Percentiles rank a stretch among this genome's conserved stretches.
phyloP scores from a whole-genome alignment of 805 yeast genomes.

The Torulaspora indica region DNA sequence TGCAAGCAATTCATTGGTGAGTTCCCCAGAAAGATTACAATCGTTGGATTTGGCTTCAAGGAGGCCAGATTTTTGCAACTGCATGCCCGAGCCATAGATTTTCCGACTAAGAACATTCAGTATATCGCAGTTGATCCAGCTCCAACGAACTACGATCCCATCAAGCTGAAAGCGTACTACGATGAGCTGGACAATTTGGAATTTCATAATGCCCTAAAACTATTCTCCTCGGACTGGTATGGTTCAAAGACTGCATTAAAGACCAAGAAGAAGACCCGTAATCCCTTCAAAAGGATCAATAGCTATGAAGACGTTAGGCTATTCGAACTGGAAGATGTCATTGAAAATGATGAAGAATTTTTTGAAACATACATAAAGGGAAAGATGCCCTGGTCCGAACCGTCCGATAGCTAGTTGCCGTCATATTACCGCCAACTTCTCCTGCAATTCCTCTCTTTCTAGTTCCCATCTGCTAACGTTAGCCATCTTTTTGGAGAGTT shows the following conservation, averaged over 20 bases:
- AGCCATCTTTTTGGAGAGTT: slow-evolving; percentile 54
- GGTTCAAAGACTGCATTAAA: slow-evolving; percentile 46
- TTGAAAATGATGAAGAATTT: slow-evolving; percentile 18
- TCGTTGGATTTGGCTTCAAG: slow-evolving; percentile 76
- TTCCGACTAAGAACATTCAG: slow-evolving; percentile 36
- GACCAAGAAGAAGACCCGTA: slow-evolving; percentile 48
- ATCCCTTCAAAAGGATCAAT: slow-evolving; percentile 49
- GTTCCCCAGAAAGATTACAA: slow-evolving; percentile 50
- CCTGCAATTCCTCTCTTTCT: slow-evolving; percentile 56
- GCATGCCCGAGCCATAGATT: slow-evolving; percentile 52
- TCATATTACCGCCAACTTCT: slow-evolving; percentile 32
- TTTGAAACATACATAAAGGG: slow-evolving; percentile 21
- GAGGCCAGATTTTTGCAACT: slow-evolving; percentile 49
- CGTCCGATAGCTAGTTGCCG: background rate
- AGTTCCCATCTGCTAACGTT: slow-evolving; percentile 55
- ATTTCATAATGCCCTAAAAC: slow-evolving; percentile 46
- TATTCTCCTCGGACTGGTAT: slow-evolving; percentile 53
- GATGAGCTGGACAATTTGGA: slow-evolving; percentile 47
- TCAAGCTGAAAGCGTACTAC: slow-evolving; percentile 40
- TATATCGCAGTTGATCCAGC: slow-evolving; percentile 59
- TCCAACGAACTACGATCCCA: slow-evolving; percentile 35
- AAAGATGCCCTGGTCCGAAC: slow-evolving; percentile 34
- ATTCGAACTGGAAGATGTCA: slow-evolving; percentile 11
- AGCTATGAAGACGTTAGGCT: slow-evolving; percentile 30
- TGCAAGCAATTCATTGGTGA: slow-evolving; percentile 43